Conservation (phyloP, 2,329 filamentous ascomycete species). For the Neofusicoccum sp. region DNA sequence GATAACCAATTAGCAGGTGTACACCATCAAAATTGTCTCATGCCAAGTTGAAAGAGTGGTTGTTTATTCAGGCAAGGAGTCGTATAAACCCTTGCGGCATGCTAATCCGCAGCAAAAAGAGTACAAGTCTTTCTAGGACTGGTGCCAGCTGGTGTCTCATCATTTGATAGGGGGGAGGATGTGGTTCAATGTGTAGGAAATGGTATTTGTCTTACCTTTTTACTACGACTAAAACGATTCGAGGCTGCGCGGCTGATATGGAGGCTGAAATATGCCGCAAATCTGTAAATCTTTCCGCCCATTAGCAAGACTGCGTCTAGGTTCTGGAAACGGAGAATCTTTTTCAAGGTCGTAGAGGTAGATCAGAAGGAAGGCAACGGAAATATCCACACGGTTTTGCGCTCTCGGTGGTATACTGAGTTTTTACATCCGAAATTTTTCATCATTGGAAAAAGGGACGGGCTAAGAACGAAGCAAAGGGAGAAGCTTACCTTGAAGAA, state of each 20-base stretch:
- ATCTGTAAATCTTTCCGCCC: too few species aligned
- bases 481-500: constrained; percentile 7
- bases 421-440: constrained; percentile 98
- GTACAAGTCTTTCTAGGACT: constrained; percentile 57
- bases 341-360: not conserved
- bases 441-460: constrained; percentile 61
- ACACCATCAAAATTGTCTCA: not conserved
- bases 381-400: constrained; percentile 95
- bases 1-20: constrained; percentile 1
- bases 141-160: constrained; percentile 60
- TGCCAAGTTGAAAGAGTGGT: not conserved
- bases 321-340: not conserved
- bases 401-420: constrained; percentile 77
- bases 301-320: not conserved
- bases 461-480: not conserved
- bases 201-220: not conserved
- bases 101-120: constrained; percentile 56
- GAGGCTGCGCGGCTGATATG: too few species aligned
- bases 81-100: constrained; percentile 23
- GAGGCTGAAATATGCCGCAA: not conserved
- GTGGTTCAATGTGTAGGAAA: not conserved
- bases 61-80: constrained; percentile 4
- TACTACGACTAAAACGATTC: not conserved
- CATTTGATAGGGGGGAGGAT: constrained; percentile 33
- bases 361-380: constrained; percentile 99